Evolutionary conservation across 208 protist genomes (phyloP).

Genomic region (Leishmania turanica): DNA sequence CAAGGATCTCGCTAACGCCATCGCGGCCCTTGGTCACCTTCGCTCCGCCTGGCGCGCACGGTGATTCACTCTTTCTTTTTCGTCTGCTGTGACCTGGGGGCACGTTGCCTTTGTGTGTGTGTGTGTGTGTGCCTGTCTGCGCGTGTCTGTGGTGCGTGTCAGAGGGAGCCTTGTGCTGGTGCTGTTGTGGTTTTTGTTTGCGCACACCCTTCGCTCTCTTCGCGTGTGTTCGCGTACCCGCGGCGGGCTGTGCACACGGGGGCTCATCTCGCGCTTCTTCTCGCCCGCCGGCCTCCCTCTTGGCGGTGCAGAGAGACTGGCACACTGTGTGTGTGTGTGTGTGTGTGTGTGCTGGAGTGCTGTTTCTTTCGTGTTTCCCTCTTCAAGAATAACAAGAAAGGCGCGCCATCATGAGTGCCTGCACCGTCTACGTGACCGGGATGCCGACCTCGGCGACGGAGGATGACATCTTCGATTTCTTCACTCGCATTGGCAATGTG

Average conservation of each 20-base stretch:
- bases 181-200: neutral
- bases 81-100: too few species aligned
- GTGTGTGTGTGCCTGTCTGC: neutral
- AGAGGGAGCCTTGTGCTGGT: neutral
- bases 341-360: neutral
- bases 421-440: constrained; percentile 44
- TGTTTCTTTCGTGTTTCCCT: neutral
- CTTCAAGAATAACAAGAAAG: neutral
- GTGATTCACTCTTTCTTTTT: neutral
- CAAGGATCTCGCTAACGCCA: neutral
- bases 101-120: too few species aligned
- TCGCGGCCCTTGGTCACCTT: neutral
- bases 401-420: constrained; percentile 13
- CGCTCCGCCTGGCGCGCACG: too few species aligned
- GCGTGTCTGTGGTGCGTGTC: neutral
- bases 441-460: constrained; percentile 49
- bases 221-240: neutral
- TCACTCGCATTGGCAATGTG: constrained; percentile 63
- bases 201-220: neutral
- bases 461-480: constrained; percentile 69
- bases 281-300: neutral
- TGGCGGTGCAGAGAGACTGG: neutral
- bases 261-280: neutral
- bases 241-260: neutral
- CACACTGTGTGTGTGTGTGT: too few species aligned